Base-by-base conservation (phyloP, 2,329 filamentous ascomycete species). In the Nemania sp. region DNA sequence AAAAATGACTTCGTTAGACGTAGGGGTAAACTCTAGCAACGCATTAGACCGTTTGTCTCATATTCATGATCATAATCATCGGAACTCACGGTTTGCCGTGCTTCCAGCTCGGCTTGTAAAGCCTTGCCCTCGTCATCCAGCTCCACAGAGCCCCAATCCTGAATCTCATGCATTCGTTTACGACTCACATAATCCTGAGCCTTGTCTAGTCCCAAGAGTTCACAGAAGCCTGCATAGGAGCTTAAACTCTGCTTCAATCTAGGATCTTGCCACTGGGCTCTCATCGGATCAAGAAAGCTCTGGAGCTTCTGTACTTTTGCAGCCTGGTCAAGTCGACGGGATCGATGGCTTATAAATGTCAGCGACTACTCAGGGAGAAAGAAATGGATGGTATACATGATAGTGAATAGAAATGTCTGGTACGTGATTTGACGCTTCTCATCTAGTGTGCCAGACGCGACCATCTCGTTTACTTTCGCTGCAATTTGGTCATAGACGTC, bases 341-440 rank as follows among this genome's bases (percentile, higher is more conserved):
- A 88, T 61, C 95, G 91, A 75, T 98, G 94, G 69, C 90, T 90
- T 57, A 2, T 15, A 13, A 57, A 68, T 46, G 68, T 65, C 25
- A 60, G 15, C 10, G 42, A 5, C 39, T 13, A 42, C 6, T 45
- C 46, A 53, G 18, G 39, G 9, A 40, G 13, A 37, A 32, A 13
- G 10, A 17, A 47, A 10, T 32, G 11, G 7, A 35, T 10, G 20
- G 73, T 81, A 72, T 78, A 90, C 85, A 95, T 89, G 64, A 99
- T 95, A 60, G 96, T 95, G 73, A 99, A 96, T 0, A 98, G 81
- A 65, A 98, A 94, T 10, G 92, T 94, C 68, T 88, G 90, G 70
- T 96, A 93, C 1, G 93, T 91, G 71, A 95, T 88, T 59, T 91
- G 87, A 34, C 93, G 86, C 71, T 93, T 92, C 69, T 94, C 89